Conservation (phyloP, 176 grass and related monocot genomes). For the Carex scoparia region DNA sequence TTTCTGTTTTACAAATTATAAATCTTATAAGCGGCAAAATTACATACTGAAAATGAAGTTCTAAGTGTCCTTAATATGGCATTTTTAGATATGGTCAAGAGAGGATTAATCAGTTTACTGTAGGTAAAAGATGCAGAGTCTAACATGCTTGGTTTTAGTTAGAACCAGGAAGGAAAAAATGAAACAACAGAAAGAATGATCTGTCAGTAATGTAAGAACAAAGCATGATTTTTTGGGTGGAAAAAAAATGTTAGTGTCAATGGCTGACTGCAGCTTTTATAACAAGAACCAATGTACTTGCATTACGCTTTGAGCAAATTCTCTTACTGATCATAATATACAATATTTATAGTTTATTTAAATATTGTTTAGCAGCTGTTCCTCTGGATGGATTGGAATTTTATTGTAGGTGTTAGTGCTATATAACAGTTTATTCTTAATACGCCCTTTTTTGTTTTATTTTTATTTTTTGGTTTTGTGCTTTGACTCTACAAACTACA, state of each 20-base stretch:
- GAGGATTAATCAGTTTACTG: not conserved
- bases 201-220: not conserved
- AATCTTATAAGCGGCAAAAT: slow-evolving; percentile 10
- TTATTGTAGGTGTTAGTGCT: slow-evolving; percentile 6
- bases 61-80: not conserved
- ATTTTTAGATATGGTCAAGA: not conserved
- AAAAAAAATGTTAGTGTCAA: not conserved
- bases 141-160: not conserved
- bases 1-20: slow-evolving; percentile 27
- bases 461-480: slow-evolving; percentile 9
- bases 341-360: not conserved
- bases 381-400: not conserved
- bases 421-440: not conserved
- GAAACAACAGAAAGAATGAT: not conserved
- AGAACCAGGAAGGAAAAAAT: not conserved
- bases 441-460: not conserved
- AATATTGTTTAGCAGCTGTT: not conserved
- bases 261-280: not conserved
- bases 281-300: not conserved
- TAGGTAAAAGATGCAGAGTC: not conserved
- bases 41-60: not conserved
- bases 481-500: slow-evolving; percentile 7
- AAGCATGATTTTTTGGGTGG: not conserved
- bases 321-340: not conserved
- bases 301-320: not conserved